Conservation (phyloP, 1,284 basidiomycete genomes). For the Malassezia globosa region DNA sequence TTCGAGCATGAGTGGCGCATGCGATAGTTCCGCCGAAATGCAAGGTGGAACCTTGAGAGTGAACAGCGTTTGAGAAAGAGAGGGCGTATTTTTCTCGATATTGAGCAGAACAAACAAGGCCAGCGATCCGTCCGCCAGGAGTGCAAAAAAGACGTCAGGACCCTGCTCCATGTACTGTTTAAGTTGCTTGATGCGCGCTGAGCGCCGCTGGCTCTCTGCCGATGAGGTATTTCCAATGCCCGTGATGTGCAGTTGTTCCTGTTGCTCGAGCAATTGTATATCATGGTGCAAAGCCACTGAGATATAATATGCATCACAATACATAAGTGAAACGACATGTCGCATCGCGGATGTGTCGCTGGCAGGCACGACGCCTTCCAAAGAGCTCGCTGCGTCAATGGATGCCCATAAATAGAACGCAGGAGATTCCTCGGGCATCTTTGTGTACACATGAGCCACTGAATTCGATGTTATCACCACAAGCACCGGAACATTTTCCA, state of each 20-base stretch:
- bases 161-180: constrained; percentile 6
- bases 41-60: background rate
- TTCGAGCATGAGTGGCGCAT: constrained; percentile 4
- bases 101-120: constrained; percentile 4
- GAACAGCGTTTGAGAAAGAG: background rate
- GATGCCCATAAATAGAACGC: constrained; percentile 6
- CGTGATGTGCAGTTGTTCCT: background rate
- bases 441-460: constrained; percentile 5
- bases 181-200: constrained; percentile 3
- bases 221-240: background rate
- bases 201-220: background rate
- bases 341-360: background rate
- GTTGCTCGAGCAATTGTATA: background rate
- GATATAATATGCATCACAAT: constrained; percentile 6
- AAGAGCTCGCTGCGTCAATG: constrained; percentile 6
- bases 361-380: background rate
- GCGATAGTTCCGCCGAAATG: constrained; percentile 1
- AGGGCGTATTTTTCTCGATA: background rate
- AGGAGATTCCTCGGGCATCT: constrained; percentile 1
- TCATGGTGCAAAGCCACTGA: constrained; percentile 10
- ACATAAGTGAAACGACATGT: constrained; percentile 4
- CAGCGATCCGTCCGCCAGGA: constrained; percentile 8
- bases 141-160: constrained; percentile 10
- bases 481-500: background rate
- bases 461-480: constrained; percentile 5